phyloP scores from a whole-genome alignment of 2,329 filamentous ascomycete species.

The Colletotrichum australisinense region DNA sequence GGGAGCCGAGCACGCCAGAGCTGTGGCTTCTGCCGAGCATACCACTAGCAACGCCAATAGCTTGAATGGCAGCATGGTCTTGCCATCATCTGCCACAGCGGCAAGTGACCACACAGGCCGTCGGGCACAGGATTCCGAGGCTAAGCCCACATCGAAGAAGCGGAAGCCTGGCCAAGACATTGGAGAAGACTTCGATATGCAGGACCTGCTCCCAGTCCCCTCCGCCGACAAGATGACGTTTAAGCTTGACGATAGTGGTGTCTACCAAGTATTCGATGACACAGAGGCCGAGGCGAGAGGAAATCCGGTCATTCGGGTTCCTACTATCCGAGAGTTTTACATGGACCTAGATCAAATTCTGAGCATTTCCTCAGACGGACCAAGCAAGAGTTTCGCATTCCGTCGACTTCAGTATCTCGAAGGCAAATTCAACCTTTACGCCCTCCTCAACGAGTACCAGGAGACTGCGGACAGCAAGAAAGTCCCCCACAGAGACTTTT shows the following conservation, averaged over 20 bases:
- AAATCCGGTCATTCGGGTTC: conserved; percentile 83
- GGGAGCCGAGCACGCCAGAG: conserved; percentile 50
- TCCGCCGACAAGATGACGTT: conserved; percentile 78
- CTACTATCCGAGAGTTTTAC: conserved; percentile 94
- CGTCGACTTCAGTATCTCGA: conserved; percentile 94
- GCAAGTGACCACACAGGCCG: conserved; percentile 6
- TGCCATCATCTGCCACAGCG: conserved; percentile 38
- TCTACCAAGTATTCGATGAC: conserved; percentile 92
- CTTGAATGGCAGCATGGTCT: conserved; percentile 58
- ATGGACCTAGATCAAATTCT: conserved; percentile 91
- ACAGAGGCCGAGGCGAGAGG: conserved; percentile 69
- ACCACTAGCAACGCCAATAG: conserved; percentile 55
- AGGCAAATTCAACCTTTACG: conserved; percentile 96
- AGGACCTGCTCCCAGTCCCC: conserved; percentile 81
- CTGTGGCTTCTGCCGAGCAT: conserved; percentile 42
- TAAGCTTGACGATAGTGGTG: conserved; percentile 82
- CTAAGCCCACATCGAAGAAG: conserved; percentile 64
- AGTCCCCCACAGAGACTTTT: conserved; percentile 97
- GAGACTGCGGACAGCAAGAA: conserved; percentile 98
- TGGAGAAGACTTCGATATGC: conserved; percentile 90
- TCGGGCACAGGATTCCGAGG: conserved; percentile 45
- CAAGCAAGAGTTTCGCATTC: conserved; percentile 97
- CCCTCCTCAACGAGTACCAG: conserved; percentile 94
- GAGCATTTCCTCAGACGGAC: conserved; percentile 92
- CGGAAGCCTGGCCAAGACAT: conserved; percentile 92